A percentile compares a stretch with the other conserved stretches of the same genome.
Conservation (phyloP, 108 stramenopile genomes). For the Cylindrotheca fusiformis region DNA sequence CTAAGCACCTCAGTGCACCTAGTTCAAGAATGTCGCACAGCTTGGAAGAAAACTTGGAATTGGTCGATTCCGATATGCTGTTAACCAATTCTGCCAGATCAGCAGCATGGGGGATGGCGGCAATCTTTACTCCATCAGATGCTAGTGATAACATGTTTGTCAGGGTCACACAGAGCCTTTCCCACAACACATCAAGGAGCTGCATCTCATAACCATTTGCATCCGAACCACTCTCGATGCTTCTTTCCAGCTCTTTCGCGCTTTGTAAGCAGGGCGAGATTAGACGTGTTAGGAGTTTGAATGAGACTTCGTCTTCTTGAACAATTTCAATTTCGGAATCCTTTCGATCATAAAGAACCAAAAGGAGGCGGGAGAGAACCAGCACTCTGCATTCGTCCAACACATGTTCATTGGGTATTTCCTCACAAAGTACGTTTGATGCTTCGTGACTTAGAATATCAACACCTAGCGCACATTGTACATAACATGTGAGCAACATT, state of each 20-base stretch:
- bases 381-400: conserved; percentile 41
- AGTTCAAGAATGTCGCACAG: conserved; percentile 18
- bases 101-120: conserved; percentile 2
- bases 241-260: conserved; percentile 34
- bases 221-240: conserved; percentile 7
- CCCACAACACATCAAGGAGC: conserved; percentile 29
- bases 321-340: conserved; percentile 1
- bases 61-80: conserved; percentile 3
- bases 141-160: conserved; percentile 18
- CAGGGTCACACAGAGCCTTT: conserved; percentile 12
- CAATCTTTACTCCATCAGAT: not conserved
- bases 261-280: conserved; percentile 45
- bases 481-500: too few species aligned
- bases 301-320: conserved; percentile 12
- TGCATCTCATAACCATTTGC: conserved; percentile 1
- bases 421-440: conserved; percentile 45
- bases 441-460: conserved; percentile 61
- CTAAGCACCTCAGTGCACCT: conserved; percentile 25
- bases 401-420: conserved; percentile 36
- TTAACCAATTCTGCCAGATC: conserved; percentile 22
- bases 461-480: too few species aligned
- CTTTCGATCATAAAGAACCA: conserved; percentile 5
- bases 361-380: conserved; percentile 46
- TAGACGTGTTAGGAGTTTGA: conserved; percentile 49
- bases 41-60: conserved; percentile 9